A percentile compares a stretch with the other conserved stretches of the same genome.
These are phyloP conservation scores for Smallanthus sonchifolius DNA, from an alignment of 129 eudicot species.

Conservation along the genomic window DNA sequence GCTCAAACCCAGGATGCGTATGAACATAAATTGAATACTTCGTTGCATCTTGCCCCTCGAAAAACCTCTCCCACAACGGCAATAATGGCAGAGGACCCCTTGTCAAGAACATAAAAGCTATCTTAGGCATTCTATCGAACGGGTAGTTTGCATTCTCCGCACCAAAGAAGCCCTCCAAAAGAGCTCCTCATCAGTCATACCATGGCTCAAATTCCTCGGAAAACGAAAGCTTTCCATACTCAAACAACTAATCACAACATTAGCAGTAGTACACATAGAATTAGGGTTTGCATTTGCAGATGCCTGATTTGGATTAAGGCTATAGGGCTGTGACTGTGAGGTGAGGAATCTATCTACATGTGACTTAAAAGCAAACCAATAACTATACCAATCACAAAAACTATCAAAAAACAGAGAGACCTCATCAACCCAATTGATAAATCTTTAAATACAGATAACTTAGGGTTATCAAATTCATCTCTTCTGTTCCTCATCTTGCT, in stretches of 20 bases:
- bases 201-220: constrained; percentile 53
- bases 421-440: constrained; percentile 46
- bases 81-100: constrained; percentile 74
- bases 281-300: constrained; percentile 4
- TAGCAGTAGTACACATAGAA: neutral
- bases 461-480: constrained; percentile 40
- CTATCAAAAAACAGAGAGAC: constrained; percentile 37
- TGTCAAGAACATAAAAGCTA: constrained; percentile 86
- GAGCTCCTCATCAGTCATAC: constrained; percentile 67
- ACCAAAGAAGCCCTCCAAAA: constrained; percentile 89
- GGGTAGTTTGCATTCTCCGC: constrained; percentile 51
- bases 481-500: constrained; percentile 52
- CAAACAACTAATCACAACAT: constrained; percentile 31
- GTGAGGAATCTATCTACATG: constrained; percentile 60
- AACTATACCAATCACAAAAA: constrained; percentile 66
- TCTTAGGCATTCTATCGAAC: constrained; percentile 66
- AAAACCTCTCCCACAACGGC: constrained; percentile 93
- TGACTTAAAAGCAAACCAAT: constrained; percentile 66
- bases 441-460: constrained; percentile 30
- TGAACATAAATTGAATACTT: constrained; percentile 74
- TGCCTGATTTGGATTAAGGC: constrained; percentile 19
- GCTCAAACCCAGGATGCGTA: constrained; percentile 51
- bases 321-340: constrained; percentile 22
- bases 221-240: constrained; percentile 47
- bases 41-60: constrained; percentile 46